Evolutionary conservation across 2,329 filamentous ascomycete genomes (phyloP), one percentile per base, ranked within the genome.

Genomic region (Aspergillus sp.): DNA sequence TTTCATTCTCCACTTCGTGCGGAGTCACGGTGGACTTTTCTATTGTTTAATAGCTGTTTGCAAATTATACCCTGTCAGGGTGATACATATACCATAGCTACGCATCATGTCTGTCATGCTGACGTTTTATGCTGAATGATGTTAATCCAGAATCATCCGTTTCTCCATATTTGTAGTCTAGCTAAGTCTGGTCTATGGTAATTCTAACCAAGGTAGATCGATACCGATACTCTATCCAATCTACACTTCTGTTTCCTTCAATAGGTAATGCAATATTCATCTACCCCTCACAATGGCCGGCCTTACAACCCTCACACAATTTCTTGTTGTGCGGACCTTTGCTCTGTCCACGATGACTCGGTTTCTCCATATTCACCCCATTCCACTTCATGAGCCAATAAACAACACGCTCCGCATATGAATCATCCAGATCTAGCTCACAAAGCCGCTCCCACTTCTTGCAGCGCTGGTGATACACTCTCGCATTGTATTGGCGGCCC

Each of bases 121-220:
- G 22, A 50, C 20, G 48, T 22, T 39, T 50, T 41, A 50, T 50
- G 48, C 36, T 50, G n/a, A 36, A 50, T 22, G 20, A 50, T 41
- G 15, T 39, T 50, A 50, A 50, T 30, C 26, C 36, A 50, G 20
- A 26, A 36, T 36, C 1, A 36, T 36, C 15, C 34, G 12, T 36
- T n/a, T 36, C 15, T 36, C 34, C 12, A n/a, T 36, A 5, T n/a
- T 36, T 6, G 34, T 36, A 36, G 34, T n/a, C 15, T 36, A n/a
- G 5, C 34, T 5, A n/a, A 13, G 15, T 8, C 34, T 30, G 9
- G 26, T 30, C 26, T 30, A 11, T 30, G 26, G 11, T 3, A 4
- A 11, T 30, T 9, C 26, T n/a, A n/a, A n/a, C 34, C 5, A 6
- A 5, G n/a, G n/a, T n/a, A n/a, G n/a, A n/a, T n/a, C n/a, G n/a